Base-by-base conservation (phyloP, 129 eudicot genomes). In the Arctium lappa region DNA sequence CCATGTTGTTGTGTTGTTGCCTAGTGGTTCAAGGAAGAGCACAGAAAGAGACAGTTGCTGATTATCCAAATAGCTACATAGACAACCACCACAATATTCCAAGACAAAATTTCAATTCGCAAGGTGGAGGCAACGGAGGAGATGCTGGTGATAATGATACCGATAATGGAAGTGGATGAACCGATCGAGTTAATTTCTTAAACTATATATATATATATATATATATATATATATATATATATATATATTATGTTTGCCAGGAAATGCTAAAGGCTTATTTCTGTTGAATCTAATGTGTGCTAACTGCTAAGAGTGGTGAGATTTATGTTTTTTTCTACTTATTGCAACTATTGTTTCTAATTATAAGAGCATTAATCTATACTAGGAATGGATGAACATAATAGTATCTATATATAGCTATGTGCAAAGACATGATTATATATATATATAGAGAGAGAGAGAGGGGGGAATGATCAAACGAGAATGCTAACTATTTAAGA, bases 41-140 rank as follows among this genome's bases (percentile, higher is more conserved):
- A 44, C 88, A 76, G 18, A 76, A 80, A 69, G 79, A 68, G 3
- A 29, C 2, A 37, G 72, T 50, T 15, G 80, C 22, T 30, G 22
- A 40, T 16, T 16, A 84, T 40, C 86, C 83, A 2, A 89, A 84
- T 37, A 42, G 90, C 78, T 76, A 33, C 65, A 62, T 89, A 30
- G 90, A 89, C 18, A 89, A 89, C 86, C 93, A 87, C 86, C 93
- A 89, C 60, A 85, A 85, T 39, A 89, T 87, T 50, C 90, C 93
- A 6, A 83, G 90, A 53, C 86, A 89, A 46, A 72, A 85, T 82
- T 89, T 79, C 78, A 85, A 82, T 32, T 88, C 87, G 37, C 82
- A 83, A 69, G 87, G 73, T 18, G 80, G 86, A 72, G 81, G 80
- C 63, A 34, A n/a, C 12, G 70, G 31, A 1, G 84, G 82, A 40